Evolutionary conservation across 2,329 filamentous ascomycete species (phyloP).

Genomic region (Diaporthe batatas): DNA sequence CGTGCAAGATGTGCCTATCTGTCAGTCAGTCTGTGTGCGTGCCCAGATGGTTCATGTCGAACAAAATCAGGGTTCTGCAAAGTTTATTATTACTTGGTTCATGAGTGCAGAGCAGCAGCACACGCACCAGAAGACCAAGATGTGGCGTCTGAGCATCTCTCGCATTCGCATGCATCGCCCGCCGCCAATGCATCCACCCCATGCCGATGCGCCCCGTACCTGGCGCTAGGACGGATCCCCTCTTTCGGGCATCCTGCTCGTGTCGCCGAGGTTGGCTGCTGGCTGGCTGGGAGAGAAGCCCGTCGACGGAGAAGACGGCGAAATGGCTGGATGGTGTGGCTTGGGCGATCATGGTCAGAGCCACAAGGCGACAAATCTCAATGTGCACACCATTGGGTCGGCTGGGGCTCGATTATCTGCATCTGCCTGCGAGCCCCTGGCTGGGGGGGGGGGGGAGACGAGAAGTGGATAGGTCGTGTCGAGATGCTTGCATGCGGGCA

Average conservation of each 20-base stretch:
- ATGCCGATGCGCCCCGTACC: slow-evolving; percentile 19
- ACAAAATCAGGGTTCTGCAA: background rate
- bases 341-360: slow-evolving; percentile 7
- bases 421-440: background rate
- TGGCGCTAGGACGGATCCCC: slow-evolving; percentile 14
- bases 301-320: background rate
- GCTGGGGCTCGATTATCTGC: slow-evolving; percentile 19
- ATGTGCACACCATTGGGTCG: slow-evolving; percentile 11
- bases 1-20: background rate
- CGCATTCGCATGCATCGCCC: slow-evolving; percentile 22
- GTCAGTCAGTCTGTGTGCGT: background rate
- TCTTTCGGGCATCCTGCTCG: background rate
- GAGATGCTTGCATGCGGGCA: too few species aligned
- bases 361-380: slow-evolving; percentile 15
- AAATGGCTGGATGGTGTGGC: too few species aligned
- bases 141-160: background rate
- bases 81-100: background rate
- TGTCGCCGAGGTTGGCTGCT: background rate
- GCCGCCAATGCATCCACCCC: background rate
- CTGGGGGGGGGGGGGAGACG: too few species aligned
- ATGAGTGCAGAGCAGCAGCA: too few species aligned
- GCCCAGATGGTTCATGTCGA: background rate
- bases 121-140: background rate
- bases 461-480: background rate
- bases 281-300: background rate